Evolutionary conservation across 345 rosid species (phyloP), one percentile per base, ranked within the genome.

Genomic region (Hypericum androsaemum): DNA sequence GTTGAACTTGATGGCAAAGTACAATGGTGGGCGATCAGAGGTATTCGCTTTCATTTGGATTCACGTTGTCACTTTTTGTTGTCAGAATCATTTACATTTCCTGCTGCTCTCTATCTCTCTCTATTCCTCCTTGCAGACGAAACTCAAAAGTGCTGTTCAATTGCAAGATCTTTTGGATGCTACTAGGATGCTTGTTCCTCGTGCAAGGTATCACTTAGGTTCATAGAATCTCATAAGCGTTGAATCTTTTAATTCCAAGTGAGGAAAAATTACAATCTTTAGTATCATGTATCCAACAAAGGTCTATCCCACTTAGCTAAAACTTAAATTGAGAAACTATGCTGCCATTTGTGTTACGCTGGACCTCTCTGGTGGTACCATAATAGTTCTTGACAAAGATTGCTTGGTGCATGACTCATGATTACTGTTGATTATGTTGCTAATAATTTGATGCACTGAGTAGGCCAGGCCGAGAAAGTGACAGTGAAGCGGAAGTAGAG

Each of bases 81-180:
- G 15, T 38, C 38, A 50, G 45, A 12, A 43, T 45, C 35, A 38
- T 41, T 52, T 52, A 46, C 53, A 28, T 47, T 32, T 47, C 45
- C 16, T 5, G 37, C 59, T 51, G 17, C 53, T 59, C 43, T 43
- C n/a, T n/a, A n/a, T 46, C 7, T 45, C 16, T 36, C 14, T 9
- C 17, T 45, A 8, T 35, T 57, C 28, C 3, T 56, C 57, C 52
- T 71, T 55, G 64, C 81, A 92, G 98, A 92, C 97, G 54, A 94
- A 94, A 74, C 97, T 88, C 58, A 94, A 94, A 80, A 94, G 79
- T 71, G 99, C 97, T 5, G 65, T 94, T 54, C 84, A 94, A 69
- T 64, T 94, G 79, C 99, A 94, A 94, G 99, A 94, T 77, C 69
- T 94, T 62, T 66, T 94, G 69, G 99, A 94, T 79, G 99, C 99